A percentile compares a stretch with the other conserved stretches of the same genome.
phyloP scores from a whole-genome alignment of 2,329 filamentous ascomycete genomes.

The Colletotrichum truncatum region DNA sequence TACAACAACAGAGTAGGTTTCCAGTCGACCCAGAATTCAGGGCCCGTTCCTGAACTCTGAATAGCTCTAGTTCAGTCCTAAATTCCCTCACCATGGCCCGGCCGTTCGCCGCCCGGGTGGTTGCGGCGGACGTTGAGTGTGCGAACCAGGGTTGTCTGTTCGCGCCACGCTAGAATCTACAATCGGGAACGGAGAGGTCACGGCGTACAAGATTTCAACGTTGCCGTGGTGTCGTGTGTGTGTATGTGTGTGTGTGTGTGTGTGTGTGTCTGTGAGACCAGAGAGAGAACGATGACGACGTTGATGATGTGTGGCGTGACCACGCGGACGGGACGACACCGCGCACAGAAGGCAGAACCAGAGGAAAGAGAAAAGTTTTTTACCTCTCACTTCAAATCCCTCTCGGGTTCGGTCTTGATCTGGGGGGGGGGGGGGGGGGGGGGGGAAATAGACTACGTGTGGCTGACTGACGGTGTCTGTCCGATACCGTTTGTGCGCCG shows the following conservation, averaged over 20 bases:
- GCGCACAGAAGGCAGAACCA: neutral
- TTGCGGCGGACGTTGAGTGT: conserved; percentile 4
- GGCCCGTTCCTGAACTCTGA: conserved; percentile 1
- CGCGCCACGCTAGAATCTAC: conserved; percentile 15
- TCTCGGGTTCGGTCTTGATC: neutral
- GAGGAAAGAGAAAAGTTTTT: neutral
- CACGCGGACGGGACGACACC: neutral
- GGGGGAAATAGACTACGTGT: too few species aligned
- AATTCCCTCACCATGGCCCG: neutral
- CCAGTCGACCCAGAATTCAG: neutral
- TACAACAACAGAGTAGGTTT: neutral
- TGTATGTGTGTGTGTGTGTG: neutral
- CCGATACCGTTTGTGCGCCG: neutral
- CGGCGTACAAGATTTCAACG: neutral
- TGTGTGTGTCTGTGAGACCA: neutral
- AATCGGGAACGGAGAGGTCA: neutral
- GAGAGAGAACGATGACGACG: conserved; percentile 2
- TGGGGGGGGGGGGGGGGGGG: neutral
- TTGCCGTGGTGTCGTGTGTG: neutral
- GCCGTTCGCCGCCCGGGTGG: neutral
- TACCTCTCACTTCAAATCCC: neutral
- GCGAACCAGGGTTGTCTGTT: conserved; percentile 21
- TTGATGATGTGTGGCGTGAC: neutral
- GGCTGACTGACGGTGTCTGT: neutral
- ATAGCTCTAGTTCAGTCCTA: neutral